Evolutionary conservation across 2,329 filamentous ascomycete species (phyloP).

Genomic region (Exophiala oligosperma): DNA sequence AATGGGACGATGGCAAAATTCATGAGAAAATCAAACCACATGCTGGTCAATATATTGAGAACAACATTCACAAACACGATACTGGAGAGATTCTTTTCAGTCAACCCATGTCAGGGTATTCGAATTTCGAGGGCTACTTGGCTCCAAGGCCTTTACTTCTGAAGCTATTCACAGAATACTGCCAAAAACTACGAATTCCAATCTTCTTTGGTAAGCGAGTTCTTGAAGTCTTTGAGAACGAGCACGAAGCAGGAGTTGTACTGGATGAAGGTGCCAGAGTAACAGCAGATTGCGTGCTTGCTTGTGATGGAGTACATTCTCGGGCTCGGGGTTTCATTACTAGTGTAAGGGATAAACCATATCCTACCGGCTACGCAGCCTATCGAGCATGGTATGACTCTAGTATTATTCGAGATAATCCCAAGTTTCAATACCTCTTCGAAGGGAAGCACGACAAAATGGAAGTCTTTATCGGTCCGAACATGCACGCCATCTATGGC

Average conservation of each 20-base stretch:
- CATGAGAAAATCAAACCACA: constrained; percentile 10
- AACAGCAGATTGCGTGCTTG: constrained; percentile 45
- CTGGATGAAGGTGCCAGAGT: constrained; percentile 40
- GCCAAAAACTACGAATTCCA: constrained; percentile 37
- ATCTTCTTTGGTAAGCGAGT: constrained; percentile 33
- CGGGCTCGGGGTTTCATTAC: constrained; percentile 52
- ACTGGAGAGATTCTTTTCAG: constrained; percentile 35
- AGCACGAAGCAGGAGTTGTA: constrained; percentile 30
- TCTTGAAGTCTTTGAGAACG: constrained; percentile 33
- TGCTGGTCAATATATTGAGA: constrained; percentile 13
- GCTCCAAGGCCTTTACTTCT: constrained; percentile 56
- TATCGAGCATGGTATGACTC: constrained; percentile 35
- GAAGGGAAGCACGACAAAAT: not conserved
- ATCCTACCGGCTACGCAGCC: constrained; percentile 32
- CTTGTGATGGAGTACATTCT: constrained; percentile 56
- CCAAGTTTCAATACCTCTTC: constrained; percentile 3
- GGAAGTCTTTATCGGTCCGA: constrained; percentile 39
- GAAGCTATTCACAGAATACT: constrained; percentile 59
- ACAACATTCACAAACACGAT: constrained; percentile 35
- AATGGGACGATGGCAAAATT: constrained; percentile 29
- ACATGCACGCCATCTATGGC: constrained; percentile 54
- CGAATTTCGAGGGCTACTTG: not conserved
- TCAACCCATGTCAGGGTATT: constrained; percentile 22
- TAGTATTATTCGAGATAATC: constrained; percentile 28
- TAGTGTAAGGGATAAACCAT: constrained; percentile 34